Base-by-base conservation (phyloP, 2,329 filamentous ascomycete species). In the Verticillium tricorpus region DNA sequence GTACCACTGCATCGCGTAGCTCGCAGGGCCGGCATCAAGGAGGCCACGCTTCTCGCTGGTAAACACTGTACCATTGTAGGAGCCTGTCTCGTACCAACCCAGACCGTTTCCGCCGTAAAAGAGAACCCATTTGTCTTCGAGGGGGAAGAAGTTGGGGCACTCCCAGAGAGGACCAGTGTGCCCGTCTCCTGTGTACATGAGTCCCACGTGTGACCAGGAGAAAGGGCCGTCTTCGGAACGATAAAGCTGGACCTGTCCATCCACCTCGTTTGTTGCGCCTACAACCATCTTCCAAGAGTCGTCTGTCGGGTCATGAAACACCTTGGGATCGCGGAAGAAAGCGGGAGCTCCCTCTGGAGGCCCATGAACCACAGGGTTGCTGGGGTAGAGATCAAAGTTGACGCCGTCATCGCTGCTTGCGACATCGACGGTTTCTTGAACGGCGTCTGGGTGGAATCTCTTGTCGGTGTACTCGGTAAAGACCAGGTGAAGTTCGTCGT, bases 1-100 rank as follows among this genome's bases (percentile, higher is more conserved):
- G 63, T 71, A 73, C 71, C 70, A 71, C 63, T 73, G 71, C 65
- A 67, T 68, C 3, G 71, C 68, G 57, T 71, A 71, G 62, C 67
- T 69, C n/a, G 65, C 65, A 40, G 69, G 69, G 34, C 69, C 68
- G 40, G 62, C 64, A 54, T 71, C 68, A 17, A 71, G 31, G 28
- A 69, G 66, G 1, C 68, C 69, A 8, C 61, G 64, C 62, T 69
- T 69, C 61, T 70, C 68, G 62, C 66, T 67, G 15, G 32, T 67
- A 59, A 71, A 70, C 5, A 60, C 54, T 5, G 60, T 60, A 3
- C 69, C 68, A 52, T 70, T 65, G 58, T 66, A 70, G 15, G 65
- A 66, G 50, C 68, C 68, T 22, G 57, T 63, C 59, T 71, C 68
- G 60, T 71, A 71, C 50, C 56, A 63, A 2, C 68, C 68, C 5